phyloP scores from a whole-genome alignment of 164 flowering plant species.

The Stephania yunnanensis region DNA sequence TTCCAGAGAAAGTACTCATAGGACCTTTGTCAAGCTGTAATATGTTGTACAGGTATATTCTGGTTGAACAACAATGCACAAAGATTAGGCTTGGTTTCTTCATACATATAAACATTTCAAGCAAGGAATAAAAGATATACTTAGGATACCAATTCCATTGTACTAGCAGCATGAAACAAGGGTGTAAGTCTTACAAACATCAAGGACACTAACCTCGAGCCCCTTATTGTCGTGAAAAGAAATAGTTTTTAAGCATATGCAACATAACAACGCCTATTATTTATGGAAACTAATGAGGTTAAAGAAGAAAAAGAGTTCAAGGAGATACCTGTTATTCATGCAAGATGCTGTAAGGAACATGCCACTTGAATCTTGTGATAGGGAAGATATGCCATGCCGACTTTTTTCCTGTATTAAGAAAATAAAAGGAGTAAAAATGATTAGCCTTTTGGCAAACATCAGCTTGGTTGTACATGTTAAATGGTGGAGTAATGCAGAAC shows the following conservation, averaged over 20 bases:
- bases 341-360: conserved; percentile 85
- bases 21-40: conserved; percentile 87
- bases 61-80: conserved; percentile 22
- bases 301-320: neutral
- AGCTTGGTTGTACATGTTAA: too few relatives aligned
- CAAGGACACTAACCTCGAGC: neutral
- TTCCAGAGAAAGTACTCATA: conserved; percentile 57
- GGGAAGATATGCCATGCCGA: conserved; percentile 71
- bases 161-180: neutral
- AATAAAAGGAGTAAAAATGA: neutral
- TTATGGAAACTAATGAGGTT: neutral
- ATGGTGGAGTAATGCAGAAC: neutral
- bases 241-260: too few relatives aligned
- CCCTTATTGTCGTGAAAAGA: neutral
- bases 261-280: too few relatives aligned
- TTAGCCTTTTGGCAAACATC: neutral
- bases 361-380: conserved; percentile 83
- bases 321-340: conserved; percentile 75
- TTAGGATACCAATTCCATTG: neutral
- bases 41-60: conserved; percentile 76
- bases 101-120: neutral
- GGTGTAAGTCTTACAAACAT: neutral
- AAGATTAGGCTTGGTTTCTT: neutral
- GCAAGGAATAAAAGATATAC: neutral
- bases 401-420: conserved; percentile 47